Evolutionary conservation across 208 protist genomes (phyloP), one percentile per base, ranked within the genome.

Genomic region (Zelonia costaricensis): DNA sequence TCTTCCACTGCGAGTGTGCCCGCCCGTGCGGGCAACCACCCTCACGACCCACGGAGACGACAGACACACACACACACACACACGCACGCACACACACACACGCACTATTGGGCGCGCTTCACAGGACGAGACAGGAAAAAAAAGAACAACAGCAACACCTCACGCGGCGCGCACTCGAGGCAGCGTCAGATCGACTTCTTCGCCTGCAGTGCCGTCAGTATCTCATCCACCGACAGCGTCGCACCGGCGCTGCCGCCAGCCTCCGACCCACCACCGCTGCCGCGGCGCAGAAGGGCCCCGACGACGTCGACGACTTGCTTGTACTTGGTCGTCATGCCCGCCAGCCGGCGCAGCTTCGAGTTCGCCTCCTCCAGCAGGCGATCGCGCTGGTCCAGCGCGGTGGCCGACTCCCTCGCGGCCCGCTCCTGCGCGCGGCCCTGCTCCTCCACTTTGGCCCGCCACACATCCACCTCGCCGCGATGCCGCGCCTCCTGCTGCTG

Each of bases 401-500:
- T 48, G 0, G 52, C 43, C 8, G 72, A 44, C 47, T 77, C 72
- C 48, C 64, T 71, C 31, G 73, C 68, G 16, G 57, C 62, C 0
- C 80, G 79, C 18, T 73, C 67, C n/a, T 76, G 78, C 23, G 82
- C 46, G 8, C 54, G 53, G 15, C 70, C 73, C 62, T 84, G 78
- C n/a, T 85, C 77, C 46, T 79, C 69, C 18, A 72, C 56, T 48
- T 88, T 92, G 15, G 38, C 64, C 5, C 69, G 62, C 72, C 77
- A 80, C 49, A 74, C 77, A 36, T 78, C 72, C 23, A 78, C 22
- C 58, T 77, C 79, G 9, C 67, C 52, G 23, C 48, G 48, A 63
- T 87, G 78, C 38, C 52, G 68, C 52, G 72, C 70, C 38, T 78
- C 67, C 25, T 57, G 42, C 33, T 80, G 79, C 13, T 74, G 72